Evolutionary conservation across 495 filamentous ascomycete genomes (phyloP).

Genomic region (Cercophora samala): DNA sequence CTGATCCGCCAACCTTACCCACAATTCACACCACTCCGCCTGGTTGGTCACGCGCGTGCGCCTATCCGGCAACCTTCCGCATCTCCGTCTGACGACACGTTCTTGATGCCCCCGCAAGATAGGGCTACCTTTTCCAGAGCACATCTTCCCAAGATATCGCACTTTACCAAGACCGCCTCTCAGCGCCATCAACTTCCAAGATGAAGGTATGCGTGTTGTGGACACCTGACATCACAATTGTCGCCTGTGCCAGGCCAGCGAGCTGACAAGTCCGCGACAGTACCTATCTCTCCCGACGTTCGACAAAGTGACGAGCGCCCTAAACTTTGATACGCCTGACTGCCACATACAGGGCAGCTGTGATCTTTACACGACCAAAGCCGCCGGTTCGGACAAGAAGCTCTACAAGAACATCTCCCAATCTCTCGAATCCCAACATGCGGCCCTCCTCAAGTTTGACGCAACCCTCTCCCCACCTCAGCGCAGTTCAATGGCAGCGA

Average conservation of each 20-base stretch:
- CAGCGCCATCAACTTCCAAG: conserved; percentile 22
- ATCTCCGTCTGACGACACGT: neutral
- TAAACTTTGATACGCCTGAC: conserved; percentile 92
- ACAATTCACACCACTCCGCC: conserved; percentile 1
- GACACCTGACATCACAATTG: neutral
- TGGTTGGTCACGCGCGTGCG: neutral
- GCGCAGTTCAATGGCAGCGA: conserved; percentile 49
- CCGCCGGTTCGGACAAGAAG: conserved; percentile 90
- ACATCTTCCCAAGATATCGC: neutral
- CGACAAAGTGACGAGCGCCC: conserved; percentile 79
- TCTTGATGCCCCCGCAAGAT: conserved; percentile 5
- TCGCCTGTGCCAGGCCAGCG: neutral
- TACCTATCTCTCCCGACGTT: conserved; percentile 87
- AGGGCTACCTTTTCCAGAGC: neutral
- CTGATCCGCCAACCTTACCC: neutral
- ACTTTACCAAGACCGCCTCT: neutral
- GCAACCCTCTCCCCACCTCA: conserved; percentile 78
- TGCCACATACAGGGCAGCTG: conserved; percentile 86
- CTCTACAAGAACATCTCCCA: conserved; percentile 92
- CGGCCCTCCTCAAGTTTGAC: conserved; percentile 75
- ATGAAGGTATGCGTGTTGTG: conserved; percentile 31
- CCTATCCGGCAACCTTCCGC: neutral
- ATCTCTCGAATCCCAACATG: conserved; percentile 83
- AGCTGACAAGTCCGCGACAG: conserved; percentile 44
- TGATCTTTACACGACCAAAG: conserved; percentile 96